phyloP scores from a whole-genome alignment of 257 asterid genomes.

The Solanum stenotomum region DNA sequence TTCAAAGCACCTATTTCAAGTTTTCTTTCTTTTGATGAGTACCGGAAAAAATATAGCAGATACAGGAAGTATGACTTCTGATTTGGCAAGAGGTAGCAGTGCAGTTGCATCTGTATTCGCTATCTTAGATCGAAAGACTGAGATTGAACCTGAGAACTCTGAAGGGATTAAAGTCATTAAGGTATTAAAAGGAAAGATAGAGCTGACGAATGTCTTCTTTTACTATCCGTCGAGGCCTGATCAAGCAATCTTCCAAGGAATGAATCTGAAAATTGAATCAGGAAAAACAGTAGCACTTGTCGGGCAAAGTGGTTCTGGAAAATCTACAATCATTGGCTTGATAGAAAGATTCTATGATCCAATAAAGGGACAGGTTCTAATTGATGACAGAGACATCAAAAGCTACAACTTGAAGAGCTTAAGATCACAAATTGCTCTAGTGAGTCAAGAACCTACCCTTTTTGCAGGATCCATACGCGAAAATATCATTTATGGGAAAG shows the following conservation, averaged over 20 bases:
- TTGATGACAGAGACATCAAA: constrained; percentile 49
- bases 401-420: constrained; percentile 44
- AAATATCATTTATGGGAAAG: constrained; percentile 50
- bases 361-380: constrained; percentile 36
- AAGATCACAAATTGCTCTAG: constrained; percentile 59
- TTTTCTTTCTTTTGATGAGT: constrained; percentile 65
- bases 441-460: constrained; percentile 67
- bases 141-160: constrained; percentile 46
- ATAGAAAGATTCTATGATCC: constrained; percentile 76
- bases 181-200: constrained; percentile 34
- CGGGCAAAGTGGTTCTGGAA: constrained; percentile 75
- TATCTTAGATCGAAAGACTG: constrained; percentile 37
- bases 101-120: constrained; percentile 45
- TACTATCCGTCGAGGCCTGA: constrained; percentile 66
- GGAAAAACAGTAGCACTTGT: constrained; percentile 60
- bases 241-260: constrained; percentile 49
- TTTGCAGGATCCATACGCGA: constrained; percentile 53
- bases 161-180: constrained; percentile 20
- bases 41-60: constrained; percentile 74
- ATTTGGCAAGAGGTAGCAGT: constrained; percentile 54
- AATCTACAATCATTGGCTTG: constrained; percentile 59
- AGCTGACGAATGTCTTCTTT: constrained; percentile 35
- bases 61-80: constrained; percentile 73
- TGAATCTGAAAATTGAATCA: constrained; percentile 43
- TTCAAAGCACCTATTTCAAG: constrained; percentile 56